Evolutionary conservation across 1,139 yeast genomes (phyloP), one percentile per base, ranked within the genome.

Genomic region (Zygosaccharomyces sapae): DNA sequence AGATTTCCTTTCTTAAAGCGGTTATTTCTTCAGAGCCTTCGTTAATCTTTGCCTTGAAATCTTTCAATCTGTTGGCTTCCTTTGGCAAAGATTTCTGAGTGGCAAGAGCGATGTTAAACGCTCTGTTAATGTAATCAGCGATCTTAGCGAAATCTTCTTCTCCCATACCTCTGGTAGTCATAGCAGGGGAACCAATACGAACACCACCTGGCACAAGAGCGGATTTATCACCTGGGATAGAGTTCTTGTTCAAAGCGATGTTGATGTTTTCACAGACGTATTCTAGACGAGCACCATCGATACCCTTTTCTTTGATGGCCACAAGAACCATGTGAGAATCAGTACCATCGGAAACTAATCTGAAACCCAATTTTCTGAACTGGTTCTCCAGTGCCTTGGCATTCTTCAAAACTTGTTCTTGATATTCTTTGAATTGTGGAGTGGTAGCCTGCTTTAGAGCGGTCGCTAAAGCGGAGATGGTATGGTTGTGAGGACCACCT

Each of bases 401-500:
- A 68, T 92, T 92, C 70, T 83, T 83, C 63, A 92, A 75, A 16
- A 92, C 97, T 67, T 84, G 85, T 65, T 76, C 74, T 75, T 92
- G 98, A 75, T 92, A 92, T 67, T 81, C 81, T 71, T 81, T 87
- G 75, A 87, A 92, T 70, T 88, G 96, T 48, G 95, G 95, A 46
- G 94, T 80, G 51, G 83, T 80, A 52, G 96, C 95, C 74, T 92
- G 98, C 70, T 87, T 88, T 66, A 92, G 79, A 52, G 98, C 98
- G 55, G 94, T 90, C 39, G 97, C 97, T 65, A 92, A 77, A 41
- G 97, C 98, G 55, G 97, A 84, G 68, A 92, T 92, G 61, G 97
- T 92, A 75, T 92, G 97, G 76, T 92, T 92, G 73, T 92, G 97
- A 58, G 98, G 98, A 69, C 98, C 98, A 77, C 98, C 98, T 76